A percentile compares a stretch with the other conserved stretches of the same genome.
These are phyloP conservation scores for Porpolomopsis calyptriformis DNA, from an alignment of 768 basidiomycete genomes.

Conservation along the genomic window DNA sequence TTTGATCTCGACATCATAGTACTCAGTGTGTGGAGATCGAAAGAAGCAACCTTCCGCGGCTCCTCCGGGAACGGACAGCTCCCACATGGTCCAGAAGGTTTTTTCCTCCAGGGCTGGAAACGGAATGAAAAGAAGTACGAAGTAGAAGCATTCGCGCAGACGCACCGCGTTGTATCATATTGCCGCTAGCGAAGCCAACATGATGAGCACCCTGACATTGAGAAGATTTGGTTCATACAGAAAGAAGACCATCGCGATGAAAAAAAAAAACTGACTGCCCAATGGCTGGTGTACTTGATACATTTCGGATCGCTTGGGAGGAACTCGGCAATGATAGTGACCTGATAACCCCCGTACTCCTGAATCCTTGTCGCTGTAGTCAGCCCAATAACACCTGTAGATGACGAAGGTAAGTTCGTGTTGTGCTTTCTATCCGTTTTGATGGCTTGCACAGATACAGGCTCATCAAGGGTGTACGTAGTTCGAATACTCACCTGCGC, in stretches of 20 bases:
- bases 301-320: constrained; percentile 64
- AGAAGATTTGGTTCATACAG: background rate
- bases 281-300: constrained; percentile 70
- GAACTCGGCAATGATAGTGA: constrained; percentile 60
- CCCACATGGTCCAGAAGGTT: constrained; percentile 70
- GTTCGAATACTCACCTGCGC: constrained; percentile 24
- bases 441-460: no score
- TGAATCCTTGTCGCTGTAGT: constrained; percentile 67
- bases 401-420: constrained; percentile 1
- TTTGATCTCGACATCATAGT: constrained; percentile 32
- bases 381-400: constrained; percentile 63
- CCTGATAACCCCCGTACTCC: constrained; percentile 47
- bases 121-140: background rate
- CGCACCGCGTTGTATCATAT: constrained; percentile 46
- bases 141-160: background rate
- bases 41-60: constrained; percentile 53
- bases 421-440: background rate
- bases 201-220: constrained; percentile 67
- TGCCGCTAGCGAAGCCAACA: constrained; percentile 46
- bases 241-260: background rate
- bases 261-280: constrained; percentile 50
- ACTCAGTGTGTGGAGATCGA: constrained; percentile 53
- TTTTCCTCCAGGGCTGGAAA: constrained; percentile 52
- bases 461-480: constrained; percentile 8
- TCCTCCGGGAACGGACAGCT: constrained; percentile 49